Evolutionary conservation across 192 early-diverging fungal genomes (phyloP).

Genomic region (Podila verticillata): DNA sequence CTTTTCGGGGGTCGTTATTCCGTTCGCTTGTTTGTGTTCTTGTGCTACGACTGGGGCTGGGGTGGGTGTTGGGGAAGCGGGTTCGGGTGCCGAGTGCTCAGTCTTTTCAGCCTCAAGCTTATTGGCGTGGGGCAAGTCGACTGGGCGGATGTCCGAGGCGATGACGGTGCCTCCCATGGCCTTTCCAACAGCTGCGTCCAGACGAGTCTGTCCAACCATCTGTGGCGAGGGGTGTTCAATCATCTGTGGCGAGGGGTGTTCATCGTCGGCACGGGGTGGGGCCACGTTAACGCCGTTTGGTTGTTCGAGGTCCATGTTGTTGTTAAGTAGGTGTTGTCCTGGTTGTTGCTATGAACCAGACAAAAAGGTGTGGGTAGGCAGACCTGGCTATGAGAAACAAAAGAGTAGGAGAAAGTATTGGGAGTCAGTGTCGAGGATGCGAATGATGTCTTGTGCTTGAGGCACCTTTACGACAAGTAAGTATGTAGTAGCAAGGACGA

Average conservation of each 20-base stretch:
- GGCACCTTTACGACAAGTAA: too few relatives aligned
- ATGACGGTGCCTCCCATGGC: conserved; percentile 42
- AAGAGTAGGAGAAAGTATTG: not conserved
- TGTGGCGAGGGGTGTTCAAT: conserved; percentile 14
- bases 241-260: conserved; percentile 4
- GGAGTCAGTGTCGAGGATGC: too few relatives aligned
- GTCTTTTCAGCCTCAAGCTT: conserved; percentile 25
- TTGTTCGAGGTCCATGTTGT: conserved; percentile 1
- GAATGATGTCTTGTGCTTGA: too few relatives aligned
- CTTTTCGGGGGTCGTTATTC: not conserved
- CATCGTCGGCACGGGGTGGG: conserved; percentile 13
- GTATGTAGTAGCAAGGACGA: not conserved
- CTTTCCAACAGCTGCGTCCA: conserved; percentile 26
- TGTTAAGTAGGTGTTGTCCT: conserved; percentile 26
- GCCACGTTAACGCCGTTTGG: conserved; percentile 13
- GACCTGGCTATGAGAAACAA: not conserved
- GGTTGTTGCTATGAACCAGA: not conserved
- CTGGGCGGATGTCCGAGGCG: conserved; percentile 27
- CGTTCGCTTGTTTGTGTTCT: not conserved
- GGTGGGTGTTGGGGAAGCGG: not conserved
- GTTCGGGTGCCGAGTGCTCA: not conserved
- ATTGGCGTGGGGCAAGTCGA: conserved; percentile 16
- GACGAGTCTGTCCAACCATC: conserved; percentile 21
- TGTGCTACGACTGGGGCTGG: not conserved
- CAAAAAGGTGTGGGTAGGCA: not conserved